Evolutionary conservation across 768 basidiomycete genomes (phyloP), one percentile per base, ranked within the genome.

Genomic region (Suillus lakei): DNA sequence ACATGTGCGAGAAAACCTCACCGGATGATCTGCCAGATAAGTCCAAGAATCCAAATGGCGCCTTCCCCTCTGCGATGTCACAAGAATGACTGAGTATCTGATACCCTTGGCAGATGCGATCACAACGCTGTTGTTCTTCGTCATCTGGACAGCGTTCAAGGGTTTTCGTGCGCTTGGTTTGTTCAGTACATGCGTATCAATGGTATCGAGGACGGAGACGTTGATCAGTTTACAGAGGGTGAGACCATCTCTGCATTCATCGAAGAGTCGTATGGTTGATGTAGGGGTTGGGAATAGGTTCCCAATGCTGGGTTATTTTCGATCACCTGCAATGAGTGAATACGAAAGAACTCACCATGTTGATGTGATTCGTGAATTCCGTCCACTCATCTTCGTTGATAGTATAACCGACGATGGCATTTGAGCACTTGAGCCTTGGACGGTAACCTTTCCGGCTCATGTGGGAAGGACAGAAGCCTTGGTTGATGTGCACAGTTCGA

Each of bases 81-180:
- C 88, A 84, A 0, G 97, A 91, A 99, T 97, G 62, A 98, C 96
- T 2, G 95, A 97, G 74, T 97, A 98, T 43, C 98, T 97, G 69
- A 99, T 99, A 76, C 92, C 96, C 80, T 98, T 98, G 43, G 97
- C 90, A 30, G 98, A 99, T 15, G 94, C 92, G 79, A 99, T 98
- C 74, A 99, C 97, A 74, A 99, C 97, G 79, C 98, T 99, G 85
- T 99, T 99, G 83, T 99, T 99, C 78, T 99, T 98, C 0, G 98
- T 99, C 72, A 98, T 98, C 73, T 99, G 96, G 87, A 99, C 99
- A 0, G 95, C 94, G 74, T 99, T 99, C 55, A 99, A 85, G 0
- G 92, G 87, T 79, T 95, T 97, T 44, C 88, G 86, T 3, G 85
- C 69, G 4, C 84, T 84, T 0, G 96, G 88, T 77, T 92, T 97